A percentile compares a stretch with the other conserved stretches of the same genome.
phyloP scores from a whole-genome alignment of 2,329 filamentous ascomycete genomes.

The Dothideomycetidae sp. region DNA sequence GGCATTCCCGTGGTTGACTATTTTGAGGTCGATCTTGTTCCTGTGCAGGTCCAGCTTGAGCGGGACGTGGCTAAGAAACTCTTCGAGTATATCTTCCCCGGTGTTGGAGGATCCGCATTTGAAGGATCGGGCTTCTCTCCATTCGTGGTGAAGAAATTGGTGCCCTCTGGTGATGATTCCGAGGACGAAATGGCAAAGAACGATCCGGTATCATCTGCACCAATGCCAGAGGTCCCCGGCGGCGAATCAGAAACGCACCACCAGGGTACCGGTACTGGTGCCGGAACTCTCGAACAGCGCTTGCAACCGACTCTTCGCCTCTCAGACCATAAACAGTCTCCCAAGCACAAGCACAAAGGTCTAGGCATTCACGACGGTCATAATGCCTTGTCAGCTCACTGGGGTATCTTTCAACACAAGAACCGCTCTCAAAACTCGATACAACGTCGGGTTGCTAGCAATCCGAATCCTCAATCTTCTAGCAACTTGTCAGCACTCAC shows the following conservation, averaged over 20 bases:
- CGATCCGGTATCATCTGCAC: slow-evolving; percentile 1
- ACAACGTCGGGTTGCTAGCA: slow-evolving; percentile 12
- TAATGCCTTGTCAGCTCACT: slow-evolving; percentile 22
- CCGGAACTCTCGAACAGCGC: slow-evolving; percentile 66
- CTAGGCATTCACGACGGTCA: slow-evolving; percentile 19
- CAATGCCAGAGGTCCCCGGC: background rate
- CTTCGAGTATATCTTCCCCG: slow-evolving; percentile 96
- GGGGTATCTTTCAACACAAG: slow-evolving; percentile 30
- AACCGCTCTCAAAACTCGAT: slow-evolving; percentile 18
- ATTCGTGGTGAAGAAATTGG: slow-evolving; percentile 42
- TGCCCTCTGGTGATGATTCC: slow-evolving; percentile 30
- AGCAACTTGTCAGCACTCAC: slow-evolving; percentile 17
- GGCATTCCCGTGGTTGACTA: slow-evolving; percentile 95
- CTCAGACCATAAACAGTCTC: slow-evolving; percentile 23
- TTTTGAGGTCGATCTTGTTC: slow-evolving; percentile 88
- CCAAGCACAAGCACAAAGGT: slow-evolving; percentile 19
- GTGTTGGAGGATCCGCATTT: slow-evolving; percentile 42
- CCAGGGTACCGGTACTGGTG: slow-evolving; percentile 41
- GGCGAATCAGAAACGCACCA: slow-evolving; percentile 34
- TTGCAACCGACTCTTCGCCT: slow-evolving; percentile 65
- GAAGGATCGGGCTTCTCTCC: slow-evolving; percentile 46
- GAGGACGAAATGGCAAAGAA: slow-evolving; percentile 27
- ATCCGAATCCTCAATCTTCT: slow-evolving; percentile 15
- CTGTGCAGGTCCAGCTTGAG: slow-evolving; percentile 86
- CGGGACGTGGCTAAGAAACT: slow-evolving; percentile 81